Evolutionary conservation across 352 stramenopile species (phyloP).

Genomic region (Phytophthora macrochlamydospora): DNA sequence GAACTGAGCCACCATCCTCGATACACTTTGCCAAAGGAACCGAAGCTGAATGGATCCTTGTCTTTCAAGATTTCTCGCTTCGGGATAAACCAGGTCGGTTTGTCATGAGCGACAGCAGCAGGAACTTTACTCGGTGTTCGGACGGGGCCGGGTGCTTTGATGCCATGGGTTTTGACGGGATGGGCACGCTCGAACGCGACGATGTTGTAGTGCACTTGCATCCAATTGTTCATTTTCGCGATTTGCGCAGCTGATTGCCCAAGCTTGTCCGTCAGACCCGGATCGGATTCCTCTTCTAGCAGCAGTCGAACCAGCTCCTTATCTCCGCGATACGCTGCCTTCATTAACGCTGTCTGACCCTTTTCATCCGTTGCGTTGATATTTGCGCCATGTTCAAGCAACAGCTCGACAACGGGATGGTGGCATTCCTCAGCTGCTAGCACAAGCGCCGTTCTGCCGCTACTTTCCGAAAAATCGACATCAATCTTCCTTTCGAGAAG

Average conservation of each 20-base stretch:
- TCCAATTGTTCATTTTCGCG: slow-evolving; percentile 3
- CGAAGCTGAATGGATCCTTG: slow-evolving; percentile 1
- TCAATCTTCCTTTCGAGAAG: slow-evolving; percentile 6
- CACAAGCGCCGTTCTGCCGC: neutral
- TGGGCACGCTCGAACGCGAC: neutral
- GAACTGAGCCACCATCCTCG: slow-evolving; percentile 11
- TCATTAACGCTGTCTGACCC: slow-evolving; percentile 12
- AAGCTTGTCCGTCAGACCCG: neutral
- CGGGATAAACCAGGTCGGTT: slow-evolving; percentile 9
- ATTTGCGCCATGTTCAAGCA: neutral
- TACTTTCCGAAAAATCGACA: neutral
- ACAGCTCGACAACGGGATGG: neutral
- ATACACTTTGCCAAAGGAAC: slow-evolving; percentile 15
- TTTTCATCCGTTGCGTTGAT: neutral
- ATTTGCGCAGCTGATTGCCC: slow-evolving; percentile 1
- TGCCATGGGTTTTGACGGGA: neutral
- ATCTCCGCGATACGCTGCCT: slow-evolving; percentile 1
- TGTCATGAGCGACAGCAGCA: neutral
- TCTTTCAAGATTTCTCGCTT: slow-evolving; percentile 9
- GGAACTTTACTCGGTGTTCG: neutral
- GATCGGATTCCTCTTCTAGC: slow-evolving; percentile 9
- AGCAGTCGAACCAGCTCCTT: slow-evolving; percentile 5
- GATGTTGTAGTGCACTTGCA: slow-evolving; percentile 3
- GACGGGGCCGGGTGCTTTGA: too few species aligned
- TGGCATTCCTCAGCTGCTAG: neutral